Percentiles rank a stretch among this genome's conserved stretches.
phyloP scores from a whole-genome alignment of 441 rosid genomes.

The Manihot esculenta region DNA sequence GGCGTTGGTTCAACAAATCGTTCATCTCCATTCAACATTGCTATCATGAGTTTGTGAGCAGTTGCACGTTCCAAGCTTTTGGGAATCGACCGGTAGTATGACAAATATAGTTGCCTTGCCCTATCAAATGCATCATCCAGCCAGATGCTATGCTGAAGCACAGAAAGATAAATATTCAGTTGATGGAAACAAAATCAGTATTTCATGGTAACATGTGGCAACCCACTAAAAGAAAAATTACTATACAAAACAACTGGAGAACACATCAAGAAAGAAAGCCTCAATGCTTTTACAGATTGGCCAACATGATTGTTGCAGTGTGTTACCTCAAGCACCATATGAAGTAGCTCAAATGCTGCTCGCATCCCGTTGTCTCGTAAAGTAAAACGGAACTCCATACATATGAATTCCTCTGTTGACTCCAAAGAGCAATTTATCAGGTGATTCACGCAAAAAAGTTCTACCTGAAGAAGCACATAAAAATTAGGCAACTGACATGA shows the following conservation, averaged over 20 bases:
- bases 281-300: constrained; percentile 1
- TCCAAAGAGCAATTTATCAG: constrained; percentile 98
- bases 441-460: constrained; percentile 98
- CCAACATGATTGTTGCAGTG: constrained; percentile 13
- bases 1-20: constrained; percentile 97
- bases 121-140: constrained; percentile 99
- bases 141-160: constrained; percentile 97
- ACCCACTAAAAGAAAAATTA: neutral
- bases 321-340: constrained; percentile 99
- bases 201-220: neutral
- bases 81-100: constrained; percentile 95
- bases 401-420: constrained; percentile 97
- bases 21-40: constrained; percentile 98
- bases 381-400: constrained; percentile 99
- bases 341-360: constrained; percentile 98
- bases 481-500: neutral
- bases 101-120: constrained; percentile 91
- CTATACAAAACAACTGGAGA: neutral
- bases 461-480: constrained; percentile 56
- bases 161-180: constrained; percentile 32
- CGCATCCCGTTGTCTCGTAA: constrained; percentile 97
- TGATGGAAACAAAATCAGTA: constrained; percentile 14
- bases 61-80: constrained; percentile 99
- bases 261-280: constrained; percentile 7
- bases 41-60: constrained; percentile 97